phyloP scores from a whole-genome alignment of 257 asterid genomes.

The Jacaranda copaia region DNA sequence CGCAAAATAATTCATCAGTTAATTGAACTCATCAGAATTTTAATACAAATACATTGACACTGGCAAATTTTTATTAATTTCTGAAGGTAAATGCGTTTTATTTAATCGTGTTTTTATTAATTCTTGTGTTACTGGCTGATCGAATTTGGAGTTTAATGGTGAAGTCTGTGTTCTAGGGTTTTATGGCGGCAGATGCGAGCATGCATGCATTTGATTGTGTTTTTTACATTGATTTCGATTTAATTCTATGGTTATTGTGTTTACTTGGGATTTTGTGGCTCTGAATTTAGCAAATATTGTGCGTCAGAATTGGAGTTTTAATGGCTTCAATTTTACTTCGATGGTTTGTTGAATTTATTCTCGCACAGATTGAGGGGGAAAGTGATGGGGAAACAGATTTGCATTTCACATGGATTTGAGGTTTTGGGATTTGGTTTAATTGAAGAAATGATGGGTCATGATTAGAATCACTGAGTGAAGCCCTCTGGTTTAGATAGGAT shows the following conservation, averaged over 20 bases:
- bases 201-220: slow-evolving; percentile 40
- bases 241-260: neutral
- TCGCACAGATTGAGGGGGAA: slow-evolving; percentile 19
- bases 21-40: slow-evolving; percentile 20
- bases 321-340: slow-evolving; percentile 27
- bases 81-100: slow-evolving; percentile 40
- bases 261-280: slow-evolving; percentile 23
- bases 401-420: slow-evolving; percentile 21
- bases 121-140: slow-evolving; percentile 23
- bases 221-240: slow-evolving; percentile 18
- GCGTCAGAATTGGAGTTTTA: slow-evolving; percentile 32
- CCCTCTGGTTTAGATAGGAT: slow-evolving; percentile 8
- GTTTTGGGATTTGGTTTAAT: slow-evolving; percentile 29
- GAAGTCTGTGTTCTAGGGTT: slow-evolving; percentile 38
- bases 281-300: slow-evolving; percentile 34
- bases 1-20: neutral
- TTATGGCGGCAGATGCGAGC: slow-evolving; percentile 33
- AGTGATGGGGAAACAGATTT: slow-evolving; percentile 26
- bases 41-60: slow-evolving; percentile 22
- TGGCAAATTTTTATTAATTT: neutral
- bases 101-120: neutral
- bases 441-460: slow-evolving; percentile 19
- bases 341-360: neutral
- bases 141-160: slow-evolving; percentile 32
- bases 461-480: slow-evolving; percentile 23